Base-by-base conservation (phyloP, 768 basidiomycete genomes). In the Russula sp. region DNA sequence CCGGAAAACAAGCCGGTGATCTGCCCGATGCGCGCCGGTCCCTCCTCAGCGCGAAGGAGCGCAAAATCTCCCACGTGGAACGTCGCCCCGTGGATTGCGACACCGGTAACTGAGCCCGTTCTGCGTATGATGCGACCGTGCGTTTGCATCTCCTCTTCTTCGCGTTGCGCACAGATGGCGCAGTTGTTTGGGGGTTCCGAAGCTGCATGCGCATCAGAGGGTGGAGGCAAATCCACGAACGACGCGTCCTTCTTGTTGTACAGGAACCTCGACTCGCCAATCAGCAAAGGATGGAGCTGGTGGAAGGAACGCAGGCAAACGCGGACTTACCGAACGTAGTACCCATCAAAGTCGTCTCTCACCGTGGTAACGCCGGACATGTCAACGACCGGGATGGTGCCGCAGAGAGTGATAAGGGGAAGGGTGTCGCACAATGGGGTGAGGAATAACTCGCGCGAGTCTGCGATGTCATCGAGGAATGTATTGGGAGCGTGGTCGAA, bases 31-130 rank as follows among this genome's bases (percentile, higher is more conserved):
- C 80, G 69, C 4, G 82, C 85, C 1, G 84, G 81, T 0, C 85
- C 85, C 1, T 76, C 65, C 0, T 76, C 72, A 0, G 80, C 69
- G 49, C 72, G 77, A 70, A 85, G 80, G 6, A 85, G 75, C 5
- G 84, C 82, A 65, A 82, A 89, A 42, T 92, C 90, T 49, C 84
- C 73, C 0, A 76, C 55, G 59, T 92, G 90, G 65, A 85, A 91
- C 0, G 73, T 73, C 1, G 75, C 67, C 0, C 82, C 83, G 11
- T 73, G 74, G 69, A 77, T 84, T 0, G 76, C 72, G 28, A 89
- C 63, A 0, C 83, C 87, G 22, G 73, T 73, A 0, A 38, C 24
- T 3, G 13, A 14, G 8, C 59, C 59, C 5, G 38, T 55, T 6
- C 30, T 49, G 32, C 64, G 64, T 48, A 68, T 62, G n/a, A 81